Evolutionary conservation across 495 filamentous ascomycete species (phyloP), one percentile per base, ranked within the genome.

Genomic region (Bacidia rubella): DNA sequence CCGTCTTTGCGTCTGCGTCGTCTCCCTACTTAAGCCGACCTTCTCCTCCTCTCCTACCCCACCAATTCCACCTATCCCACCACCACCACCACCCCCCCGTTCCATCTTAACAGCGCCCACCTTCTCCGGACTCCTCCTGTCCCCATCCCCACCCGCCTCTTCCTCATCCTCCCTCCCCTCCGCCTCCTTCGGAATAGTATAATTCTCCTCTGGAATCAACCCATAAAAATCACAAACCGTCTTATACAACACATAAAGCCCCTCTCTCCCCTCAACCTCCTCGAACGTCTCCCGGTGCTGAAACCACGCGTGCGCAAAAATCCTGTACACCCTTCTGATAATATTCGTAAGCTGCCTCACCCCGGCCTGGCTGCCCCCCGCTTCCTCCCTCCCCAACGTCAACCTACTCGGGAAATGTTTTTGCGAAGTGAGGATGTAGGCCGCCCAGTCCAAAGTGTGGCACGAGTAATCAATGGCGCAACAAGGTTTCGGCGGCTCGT

Each of bases 391-490:
- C 15, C 29, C 77, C 27, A 95, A 65, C 3, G 84, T 85, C 54
- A 97, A 75, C 51, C 92, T 76, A 54, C 83, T 90, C 1, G 92
- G 92, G 66, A 98, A 98, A 60, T 86, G 82, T 68, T 95, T 95
- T 41, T 83, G 80, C 51, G 82, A 86, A 11, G 88, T 93, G 32
- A 98, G 80, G 21, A 86, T 85, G 52, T 92, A 92, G 38, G 84
- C 87, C 0, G 92, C 92, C 85, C 92, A 95, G 68, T 98, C 92
- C 40, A 98, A 81, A 0, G 92, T 98, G 64, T 98, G 92, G 65
- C 88, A 95, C 74, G 87, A 96, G 66, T 98, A 98, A 66, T 98
- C 92, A 62, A 98, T 95, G 2, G 92, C 92, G 65, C 90, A 95
- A 72, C 92, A 98, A 55, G 78, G 78, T 68, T 97, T 95, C 23